phyloP scores from a whole-genome alignment of 495 filamentous ascomycete species.

The Evansstolkia leycettana region DNA sequence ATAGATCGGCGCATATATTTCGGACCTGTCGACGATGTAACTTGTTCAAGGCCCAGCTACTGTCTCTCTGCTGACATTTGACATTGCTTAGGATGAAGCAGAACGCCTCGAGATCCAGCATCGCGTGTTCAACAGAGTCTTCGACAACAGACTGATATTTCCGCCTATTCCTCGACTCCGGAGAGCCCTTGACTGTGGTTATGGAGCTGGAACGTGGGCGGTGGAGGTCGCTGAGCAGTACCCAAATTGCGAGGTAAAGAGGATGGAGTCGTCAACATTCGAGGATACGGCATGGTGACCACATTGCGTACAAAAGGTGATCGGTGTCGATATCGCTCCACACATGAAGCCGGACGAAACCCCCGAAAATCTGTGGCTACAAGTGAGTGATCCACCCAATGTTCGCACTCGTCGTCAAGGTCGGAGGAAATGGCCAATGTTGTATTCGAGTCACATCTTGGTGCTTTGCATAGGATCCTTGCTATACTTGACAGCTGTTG shows the following conservation, averaged over 20 bases:
- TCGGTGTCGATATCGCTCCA: slow-evolving; percentile 69
- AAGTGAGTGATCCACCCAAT: slow-evolving; percentile 29
- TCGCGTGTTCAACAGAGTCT: slow-evolving; percentile 55
- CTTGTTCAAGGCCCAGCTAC: slow-evolving; percentile 1
- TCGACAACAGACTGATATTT: slow-evolving; percentile 69
- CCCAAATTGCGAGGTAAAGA: slow-evolving; percentile 57
- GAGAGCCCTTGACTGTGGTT: slow-evolving; percentile 67
- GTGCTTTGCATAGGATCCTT: too few species aligned
- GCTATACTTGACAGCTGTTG: too few species aligned
- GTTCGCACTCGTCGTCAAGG: too few species aligned
- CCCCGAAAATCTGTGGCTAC: slow-evolving; percentile 59
- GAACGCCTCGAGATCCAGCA: slow-evolving; percentile 64
- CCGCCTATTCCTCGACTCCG: slow-evolving; percentile 52
- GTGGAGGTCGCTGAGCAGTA: slow-evolving; percentile 50
- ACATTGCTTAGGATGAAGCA: slow-evolving; percentile 55
- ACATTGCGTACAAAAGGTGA: slow-evolving; percentile 43
- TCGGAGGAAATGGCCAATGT: too few species aligned
- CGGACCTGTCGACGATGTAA: slow-evolving; percentile 77
- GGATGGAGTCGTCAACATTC: slow-evolving; percentile 2
- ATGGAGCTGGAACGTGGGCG: slow-evolving; percentile 54
- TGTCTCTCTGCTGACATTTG: background rate
- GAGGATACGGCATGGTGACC: slow-evolving; percentile 6
- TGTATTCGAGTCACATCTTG: too few species aligned
- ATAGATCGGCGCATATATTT: slow-evolving; percentile 64
- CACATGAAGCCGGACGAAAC: slow-evolving; percentile 58